Conservation (phyloP, 768 basidiomycete species). For the Mycena galopus region DNA sequence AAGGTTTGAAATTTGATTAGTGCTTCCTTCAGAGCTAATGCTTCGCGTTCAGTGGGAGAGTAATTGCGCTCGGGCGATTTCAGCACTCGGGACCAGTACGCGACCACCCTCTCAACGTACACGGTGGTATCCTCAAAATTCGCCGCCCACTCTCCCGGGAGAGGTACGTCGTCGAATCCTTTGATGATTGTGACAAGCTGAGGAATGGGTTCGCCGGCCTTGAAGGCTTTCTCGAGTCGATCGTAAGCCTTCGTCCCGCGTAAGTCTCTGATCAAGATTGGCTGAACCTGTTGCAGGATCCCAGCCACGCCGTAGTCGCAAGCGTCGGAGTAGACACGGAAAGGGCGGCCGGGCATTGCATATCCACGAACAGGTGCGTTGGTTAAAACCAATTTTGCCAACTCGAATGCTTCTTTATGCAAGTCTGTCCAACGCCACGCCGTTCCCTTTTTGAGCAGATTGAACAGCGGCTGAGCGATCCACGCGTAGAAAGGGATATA, state of each 20-base stretch:
- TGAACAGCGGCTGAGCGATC: constrained; percentile 49
- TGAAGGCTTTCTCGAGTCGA: neutral
- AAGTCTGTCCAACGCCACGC: constrained; percentile 39
- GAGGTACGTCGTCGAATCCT: constrained; percentile 1
- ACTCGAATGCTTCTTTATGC: constrained; percentile 44
- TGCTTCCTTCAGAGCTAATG: neutral
- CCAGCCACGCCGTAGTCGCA: constrained; percentile 46
- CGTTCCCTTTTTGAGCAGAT: constrained; percentile 44
- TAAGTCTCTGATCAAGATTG: constrained; percentile 41
- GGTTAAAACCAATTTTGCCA: constrained; percentile 44
- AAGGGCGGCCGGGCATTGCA: constrained; percentile 43
- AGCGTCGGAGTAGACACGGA: constrained; percentile 51
- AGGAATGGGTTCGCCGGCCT: neutral
- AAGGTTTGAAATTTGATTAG: neutral
- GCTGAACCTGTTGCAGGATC: constrained; percentile 50
- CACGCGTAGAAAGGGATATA: constrained; percentile 52
- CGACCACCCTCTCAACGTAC: neutral
- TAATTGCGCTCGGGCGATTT: constrained; percentile 2
- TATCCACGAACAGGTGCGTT: constrained; percentile 49
- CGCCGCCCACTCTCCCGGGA: neutral
- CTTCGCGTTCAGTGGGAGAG: neutral
- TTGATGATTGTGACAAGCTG: neutral
- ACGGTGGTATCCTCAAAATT: neutral
- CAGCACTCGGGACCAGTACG: neutral
- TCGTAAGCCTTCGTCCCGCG: constrained; percentile 35